phyloP scores from a whole-genome alignment of 23 red algal species.

The Chondrus crispus region DNA sequence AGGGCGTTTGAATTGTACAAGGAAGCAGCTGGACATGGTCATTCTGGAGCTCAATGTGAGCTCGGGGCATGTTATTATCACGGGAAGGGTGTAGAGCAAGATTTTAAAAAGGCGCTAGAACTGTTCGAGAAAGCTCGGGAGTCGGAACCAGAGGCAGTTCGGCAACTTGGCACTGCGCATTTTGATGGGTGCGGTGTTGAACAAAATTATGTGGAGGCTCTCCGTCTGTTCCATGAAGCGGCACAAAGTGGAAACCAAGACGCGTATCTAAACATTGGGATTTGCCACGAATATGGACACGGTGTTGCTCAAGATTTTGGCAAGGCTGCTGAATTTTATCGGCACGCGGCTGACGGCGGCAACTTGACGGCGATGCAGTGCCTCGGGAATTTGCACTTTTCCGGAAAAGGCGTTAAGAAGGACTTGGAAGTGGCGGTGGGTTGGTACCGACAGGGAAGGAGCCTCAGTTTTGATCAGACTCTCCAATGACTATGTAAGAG shows the following conservation, averaged over 20 bases:
- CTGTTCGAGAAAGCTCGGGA: background rate
- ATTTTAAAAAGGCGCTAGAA: slow-evolving; percentile 19
- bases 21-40: slow-evolving; percentile 20
- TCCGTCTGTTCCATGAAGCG: background rate
- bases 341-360: background rate
- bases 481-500: no score
- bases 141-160: slow-evolving; percentile 46
- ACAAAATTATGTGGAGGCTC: slow-evolving; percentile 19
- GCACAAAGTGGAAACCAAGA: background rate
- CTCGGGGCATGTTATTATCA: slow-evolving; percentile 47
- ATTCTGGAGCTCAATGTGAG: slow-evolving; percentile 32
- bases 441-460: no score
- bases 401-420: slow-evolving; percentile 38
- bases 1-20: slow-evolving; percentile 40
- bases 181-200: slow-evolving; percentile 33
- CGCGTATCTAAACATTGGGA: background rate
- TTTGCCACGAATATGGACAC: background rate
- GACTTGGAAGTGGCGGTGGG: background rate
- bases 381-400: slow-evolving; percentile 24
- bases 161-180: slow-evolving; percentile 35
- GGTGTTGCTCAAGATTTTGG: slow-evolving; percentile 18
- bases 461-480: no score
- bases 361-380: slow-evolving; percentile 19
- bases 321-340: slow-evolving; percentile 11
- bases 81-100: slow-evolving; percentile 4